Evolutionary conservation across 768 basidiomycete species (phyloP).

Genomic region (Auricularia sp.): DNA sequence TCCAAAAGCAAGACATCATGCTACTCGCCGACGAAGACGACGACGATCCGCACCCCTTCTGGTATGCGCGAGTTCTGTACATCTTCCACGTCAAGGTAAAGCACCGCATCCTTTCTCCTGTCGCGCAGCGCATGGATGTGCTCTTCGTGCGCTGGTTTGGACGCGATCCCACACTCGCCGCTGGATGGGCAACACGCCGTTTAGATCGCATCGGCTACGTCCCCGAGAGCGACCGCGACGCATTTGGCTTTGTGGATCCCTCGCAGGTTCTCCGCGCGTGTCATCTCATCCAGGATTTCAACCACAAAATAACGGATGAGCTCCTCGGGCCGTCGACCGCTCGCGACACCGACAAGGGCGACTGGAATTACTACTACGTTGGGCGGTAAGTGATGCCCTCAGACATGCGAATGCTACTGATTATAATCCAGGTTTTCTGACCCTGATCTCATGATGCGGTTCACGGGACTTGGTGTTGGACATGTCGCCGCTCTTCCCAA

Average conservation of each 20-base stretch:
- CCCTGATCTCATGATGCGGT: conserved; percentile 30
- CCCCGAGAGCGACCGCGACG: conserved; percentile 12
- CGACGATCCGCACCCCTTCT: conserved; percentile 17
- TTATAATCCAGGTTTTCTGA: conserved; percentile 25
- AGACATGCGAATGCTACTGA: too few relatives aligned
- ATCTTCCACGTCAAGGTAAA: conserved; percentile 21
- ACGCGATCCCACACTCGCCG: conserved; percentile 14
- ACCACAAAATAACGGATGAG: conserved; percentile 12
- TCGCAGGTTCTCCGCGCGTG: conserved; percentile 25
- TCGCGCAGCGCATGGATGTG: conserved; percentile 22
- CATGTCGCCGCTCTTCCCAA: conserved; percentile 8
- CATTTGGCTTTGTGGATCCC: conserved; percentile 41
- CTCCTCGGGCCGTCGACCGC: conserved; percentile 6
- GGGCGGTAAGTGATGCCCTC: conserved; percentile 18
- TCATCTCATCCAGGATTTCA: conserved; percentile 35
- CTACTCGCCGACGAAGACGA: conserved; percentile 14
- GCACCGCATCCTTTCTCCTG: not conserved
- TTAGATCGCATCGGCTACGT: conserved; percentile 33
- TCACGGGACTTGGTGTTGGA: conserved; percentile 21
- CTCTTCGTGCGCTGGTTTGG: conserved; percentile 34
- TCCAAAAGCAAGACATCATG: conserved; percentile 27
- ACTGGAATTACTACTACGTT: conserved; percentile 28
- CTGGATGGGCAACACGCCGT: conserved; percentile 18
- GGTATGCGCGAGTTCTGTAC: conserved; percentile 28
- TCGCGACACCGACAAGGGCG: conserved; percentile 13